phyloP scores from a whole-genome alignment of 768 basidiomycete genomes.

The Boletus eberwhitei region DNA sequence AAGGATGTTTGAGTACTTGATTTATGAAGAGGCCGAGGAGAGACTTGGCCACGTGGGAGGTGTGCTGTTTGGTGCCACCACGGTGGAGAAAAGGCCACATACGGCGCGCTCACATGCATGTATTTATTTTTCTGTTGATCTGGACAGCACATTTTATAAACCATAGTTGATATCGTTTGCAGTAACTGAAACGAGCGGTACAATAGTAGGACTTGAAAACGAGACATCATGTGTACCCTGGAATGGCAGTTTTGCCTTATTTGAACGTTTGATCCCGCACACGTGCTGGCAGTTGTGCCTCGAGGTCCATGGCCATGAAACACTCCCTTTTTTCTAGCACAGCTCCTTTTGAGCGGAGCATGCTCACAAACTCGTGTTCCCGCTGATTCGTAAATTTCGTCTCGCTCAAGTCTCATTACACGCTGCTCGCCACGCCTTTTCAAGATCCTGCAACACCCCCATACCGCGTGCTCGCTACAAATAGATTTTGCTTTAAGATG shows the following conservation, averaged over 20 bases:
- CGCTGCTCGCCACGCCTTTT: conserved; percentile 31
- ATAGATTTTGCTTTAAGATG: conserved; percentile 30
- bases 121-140: too few relatives aligned
- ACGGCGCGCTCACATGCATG: too few relatives aligned
- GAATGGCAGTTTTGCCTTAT: conserved; percentile 1
- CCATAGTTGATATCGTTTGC: too few relatives aligned
- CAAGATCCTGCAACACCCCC: conserved; percentile 22
- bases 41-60: conserved; percentile 27
- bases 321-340: conserved; percentile 15
- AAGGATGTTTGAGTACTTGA: background rate
- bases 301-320: conserved; percentile 20
- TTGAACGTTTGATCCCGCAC: background rate
- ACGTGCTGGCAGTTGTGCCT: conserved; percentile 18
- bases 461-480: conserved; percentile 28
- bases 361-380: conserved; percentile 23
- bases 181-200: too few relatives aligned
- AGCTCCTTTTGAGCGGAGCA: conserved; percentile 27
- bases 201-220: background rate
- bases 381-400: conserved; percentile 16
- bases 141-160: too few relatives aligned
- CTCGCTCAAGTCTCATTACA: conserved; percentile 15
- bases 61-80: too few relatives aligned
- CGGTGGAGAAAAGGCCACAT: too few relatives aligned
- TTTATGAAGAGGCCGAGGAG: conserved; percentile 16
- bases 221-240: too few relatives aligned